These are phyloP conservation scores for Metrosideros polymorpha DNA, from an alignment of 441 rosid species.

Conservation along the genomic window DNA sequence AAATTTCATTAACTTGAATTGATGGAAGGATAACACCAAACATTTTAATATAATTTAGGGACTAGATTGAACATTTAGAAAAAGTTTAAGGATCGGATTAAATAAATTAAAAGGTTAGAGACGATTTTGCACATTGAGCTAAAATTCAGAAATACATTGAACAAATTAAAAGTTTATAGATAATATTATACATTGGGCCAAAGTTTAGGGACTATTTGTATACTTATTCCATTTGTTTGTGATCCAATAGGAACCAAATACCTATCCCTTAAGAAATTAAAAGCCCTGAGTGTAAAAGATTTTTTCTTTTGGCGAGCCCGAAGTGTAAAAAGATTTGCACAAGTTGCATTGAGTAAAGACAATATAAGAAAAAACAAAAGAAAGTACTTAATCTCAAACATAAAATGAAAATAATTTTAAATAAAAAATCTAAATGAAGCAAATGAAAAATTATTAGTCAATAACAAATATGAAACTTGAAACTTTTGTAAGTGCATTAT, in stretches of 20 bases:
- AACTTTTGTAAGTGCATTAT: not conserved
- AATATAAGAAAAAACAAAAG: not conserved
- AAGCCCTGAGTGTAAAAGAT: not conserved
- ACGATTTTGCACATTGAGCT: too few species aligned
- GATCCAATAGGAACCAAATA: not conserved
- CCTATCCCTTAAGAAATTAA: not conserved
- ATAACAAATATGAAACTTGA: not conserved
- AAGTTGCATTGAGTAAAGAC: not conserved
- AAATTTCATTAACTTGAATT: not conserved
- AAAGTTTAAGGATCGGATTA: too few species aligned
- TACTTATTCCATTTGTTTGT: not conserved
- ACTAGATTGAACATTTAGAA: accelerated
- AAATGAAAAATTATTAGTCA: not conserved
- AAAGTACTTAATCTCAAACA: not conserved
- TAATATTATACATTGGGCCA: accelerated
- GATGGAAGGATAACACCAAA: too few species aligned
- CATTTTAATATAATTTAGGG: accelerated
- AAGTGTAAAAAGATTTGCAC: not conserved
- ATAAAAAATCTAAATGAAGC: not conserved
- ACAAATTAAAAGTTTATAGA: accelerated
- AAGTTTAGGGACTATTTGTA: not conserved
- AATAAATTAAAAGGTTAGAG: too few species aligned
- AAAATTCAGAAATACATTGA: too few species aligned
- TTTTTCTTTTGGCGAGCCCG: not conserved
- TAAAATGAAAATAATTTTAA: not conserved